Evolutionary conservation across 257 asterid genomes (phyloP).

Genomic region (Anisodus acutangulus): DNA sequence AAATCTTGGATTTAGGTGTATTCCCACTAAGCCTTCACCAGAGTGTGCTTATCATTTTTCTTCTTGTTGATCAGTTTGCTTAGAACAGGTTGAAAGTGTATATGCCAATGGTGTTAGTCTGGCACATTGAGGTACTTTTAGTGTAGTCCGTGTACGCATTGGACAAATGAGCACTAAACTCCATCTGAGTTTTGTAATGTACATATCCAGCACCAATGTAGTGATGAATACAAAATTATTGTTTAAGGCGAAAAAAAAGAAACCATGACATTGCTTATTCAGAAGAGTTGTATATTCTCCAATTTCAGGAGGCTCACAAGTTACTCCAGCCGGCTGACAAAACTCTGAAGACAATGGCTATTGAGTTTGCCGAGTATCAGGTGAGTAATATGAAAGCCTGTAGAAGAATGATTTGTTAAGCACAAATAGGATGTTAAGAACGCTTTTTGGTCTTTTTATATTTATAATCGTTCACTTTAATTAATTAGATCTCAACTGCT

Average conservation of each 20-base stretch:
- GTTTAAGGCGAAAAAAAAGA: background rate
- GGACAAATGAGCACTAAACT: background rate
- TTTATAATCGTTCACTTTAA: constrained; percentile 21
- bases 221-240: background rate
- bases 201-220: constrained; percentile 12
- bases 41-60: constrained; percentile 1
- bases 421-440: background rate
- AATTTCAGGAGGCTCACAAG: constrained; percentile 90
- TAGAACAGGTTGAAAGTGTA: background rate
- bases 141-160: background rate
- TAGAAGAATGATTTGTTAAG: constrained; percentile 22
- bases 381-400: constrained; percentile 46
- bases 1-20: background rate
- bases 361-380: constrained; percentile 98
- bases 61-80: constrained; percentile 8
- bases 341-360: constrained; percentile 85
- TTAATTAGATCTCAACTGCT: constrained; percentile 35
- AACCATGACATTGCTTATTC: constrained; percentile 12
- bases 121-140: background rate
- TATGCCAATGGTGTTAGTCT: background rate
- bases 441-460: background rate
- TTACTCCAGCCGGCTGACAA: constrained; percentile 94
- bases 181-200: background rate
- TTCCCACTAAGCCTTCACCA: background rate
- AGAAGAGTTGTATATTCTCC: constrained; percentile 29